Base-by-base conservation (phyloP, 1,139 yeast species). In the Geotrichum candidum region DNA sequence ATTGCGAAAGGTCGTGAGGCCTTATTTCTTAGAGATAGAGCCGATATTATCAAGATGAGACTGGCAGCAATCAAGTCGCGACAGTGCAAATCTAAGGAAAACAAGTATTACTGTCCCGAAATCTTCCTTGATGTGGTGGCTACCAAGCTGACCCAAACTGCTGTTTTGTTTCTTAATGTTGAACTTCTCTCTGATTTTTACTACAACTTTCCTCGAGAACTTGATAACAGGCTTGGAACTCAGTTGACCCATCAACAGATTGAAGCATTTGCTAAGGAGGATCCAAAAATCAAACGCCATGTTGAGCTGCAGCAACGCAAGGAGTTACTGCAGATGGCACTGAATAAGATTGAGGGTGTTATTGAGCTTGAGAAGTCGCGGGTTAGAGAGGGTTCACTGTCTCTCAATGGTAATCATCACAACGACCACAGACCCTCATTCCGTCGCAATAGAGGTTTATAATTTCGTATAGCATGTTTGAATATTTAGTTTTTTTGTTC, bases 151-250 rank as follows among this genome's bases (percentile, higher is more conserved):
- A 89, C 97, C 0, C 87, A 92, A 13, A 95, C 99, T 0, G 96
- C 99, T 0, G 95, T 95, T 2, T 77, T 95, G 65, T 95, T 95
- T 70, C 78, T 95, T 71, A 95, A 95, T 71, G 98, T 95, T 57
- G 99, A 95, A 74, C 79, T 95, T 57, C 78, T 95, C 67, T 88
- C 96, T 68, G 99, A 95, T 75, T 95, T 95, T 71, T 94, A 92
- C 74, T 94, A 95, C 75, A 91, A 90, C 70, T 94, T 95, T 76
- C 99, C 99, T 1, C 82, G 98, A 62, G 97, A 91, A 72, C 80
- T 95, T 65, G 99, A 95, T 74, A 79, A 80, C 62, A 84, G 86
- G 66, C 81, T 95, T 65, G 85, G 88, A 64, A 80, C 79, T 65
- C 80, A 80, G 59, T 77, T 94, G 69, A 79, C 84, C 11, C 80